A percentile compares a stretch with the other conserved stretches of the same genome.
phyloP scores from a whole-genome alignment of 129 eudicot genomes.

The Sambucus nigra region DNA sequence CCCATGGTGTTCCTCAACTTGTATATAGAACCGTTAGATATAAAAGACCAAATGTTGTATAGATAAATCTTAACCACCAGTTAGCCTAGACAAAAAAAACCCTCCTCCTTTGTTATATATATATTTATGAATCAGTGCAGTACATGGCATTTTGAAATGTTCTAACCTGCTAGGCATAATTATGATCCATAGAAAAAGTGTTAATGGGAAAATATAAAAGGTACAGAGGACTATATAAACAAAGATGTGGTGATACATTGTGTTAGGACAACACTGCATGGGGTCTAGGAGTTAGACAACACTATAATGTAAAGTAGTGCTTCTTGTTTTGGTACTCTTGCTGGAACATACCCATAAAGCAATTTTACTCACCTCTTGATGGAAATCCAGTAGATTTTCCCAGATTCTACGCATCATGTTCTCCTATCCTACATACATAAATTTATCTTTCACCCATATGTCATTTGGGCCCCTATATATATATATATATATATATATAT shows the following conservation, averaged over 20 bases:
- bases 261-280: constrained; percentile 14
- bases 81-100: no score
- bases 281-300: constrained; percentile 11
- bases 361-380: background rate
- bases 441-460: no score
- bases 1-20: no score
- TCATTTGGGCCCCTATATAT: no score
- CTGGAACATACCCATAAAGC: background rate
- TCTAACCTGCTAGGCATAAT: background rate
- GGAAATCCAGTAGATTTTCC: background rate
- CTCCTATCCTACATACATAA: background rate
- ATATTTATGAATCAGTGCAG: constrained; percentile 1
- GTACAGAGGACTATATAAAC: constrained; percentile 13
- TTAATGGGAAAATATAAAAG: background rate
- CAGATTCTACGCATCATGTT: constrained; percentile 2
- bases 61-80: no score
- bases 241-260: background rate
- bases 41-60: no score
- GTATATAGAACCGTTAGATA: no score
- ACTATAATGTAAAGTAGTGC: constrained; percentile 1
- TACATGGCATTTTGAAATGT: constrained; percentile 8
- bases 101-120: no score
- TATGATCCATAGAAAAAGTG: background rate
- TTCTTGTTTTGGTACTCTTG: constrained; percentile 19
- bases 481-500: no score